Conservation (phyloP, 805 yeast species). For the Pichia ethanolica region DNA sequence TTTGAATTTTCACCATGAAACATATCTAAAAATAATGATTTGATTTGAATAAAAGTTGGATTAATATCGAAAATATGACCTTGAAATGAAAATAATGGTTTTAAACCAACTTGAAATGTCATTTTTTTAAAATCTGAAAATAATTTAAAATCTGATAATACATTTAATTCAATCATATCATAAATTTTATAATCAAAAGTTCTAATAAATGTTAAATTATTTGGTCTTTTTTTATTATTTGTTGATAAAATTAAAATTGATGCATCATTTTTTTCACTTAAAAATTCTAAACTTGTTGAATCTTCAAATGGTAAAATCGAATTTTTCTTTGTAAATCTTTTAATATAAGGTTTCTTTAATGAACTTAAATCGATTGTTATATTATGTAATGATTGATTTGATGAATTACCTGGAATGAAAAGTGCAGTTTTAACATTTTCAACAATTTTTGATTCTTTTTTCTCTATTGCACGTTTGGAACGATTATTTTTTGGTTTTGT, state of each 20-base stretch:
- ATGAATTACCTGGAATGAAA: conserved; percentile 82
- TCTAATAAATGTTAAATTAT: conserved; percentile 79
- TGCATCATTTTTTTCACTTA: conserved; percentile 89
- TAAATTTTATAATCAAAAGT: conserved; percentile 85
- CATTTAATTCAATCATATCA: conserved; percentile 88
- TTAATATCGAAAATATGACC: conserved; percentile 88
- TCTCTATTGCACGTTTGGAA: conserved; percentile 87
- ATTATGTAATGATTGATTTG: conserved; percentile 76
- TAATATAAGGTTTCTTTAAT: conserved; percentile 82
- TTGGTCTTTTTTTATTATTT: conserved; percentile 86
- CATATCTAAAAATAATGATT: conserved; percentile 84
- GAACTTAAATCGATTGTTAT: conserved; percentile 84
- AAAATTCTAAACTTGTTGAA: conserved; percentile 73
- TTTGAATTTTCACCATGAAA: conserved; percentile 79
- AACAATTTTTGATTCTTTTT: conserved; percentile 77
- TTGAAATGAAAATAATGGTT: conserved; percentile 90
- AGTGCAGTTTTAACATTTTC: conserved; percentile 88
- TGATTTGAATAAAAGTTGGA: conserved; percentile 77
- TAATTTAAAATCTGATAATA: conserved; percentile 61
- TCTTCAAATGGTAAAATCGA: conserved; percentile 93
- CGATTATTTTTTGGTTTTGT: conserved; percentile 91
- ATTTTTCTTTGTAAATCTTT: conserved; percentile 83
- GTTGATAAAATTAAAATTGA: conserved; percentile 76
- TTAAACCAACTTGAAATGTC: conserved; percentile 82
- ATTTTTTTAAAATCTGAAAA: conserved; percentile 71